Base-by-base conservation (phyloP, 169 alveolate genomes). In the Eimeria tenella region DNA sequence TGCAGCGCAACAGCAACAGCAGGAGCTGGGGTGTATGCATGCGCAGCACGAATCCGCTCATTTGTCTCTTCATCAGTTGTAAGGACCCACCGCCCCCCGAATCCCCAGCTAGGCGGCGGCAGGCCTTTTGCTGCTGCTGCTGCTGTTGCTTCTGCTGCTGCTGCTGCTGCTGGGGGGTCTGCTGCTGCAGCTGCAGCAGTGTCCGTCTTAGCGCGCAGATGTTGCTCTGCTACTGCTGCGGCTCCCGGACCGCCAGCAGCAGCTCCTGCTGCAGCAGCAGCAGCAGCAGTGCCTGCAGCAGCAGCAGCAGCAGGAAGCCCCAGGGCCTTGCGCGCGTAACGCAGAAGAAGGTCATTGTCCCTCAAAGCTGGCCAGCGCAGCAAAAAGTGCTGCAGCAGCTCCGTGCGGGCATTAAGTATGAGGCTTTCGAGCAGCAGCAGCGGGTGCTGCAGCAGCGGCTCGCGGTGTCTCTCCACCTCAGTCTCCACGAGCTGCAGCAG, bases 311-410 rank as follows among this genome's bases (percentile, higher is more conserved):
- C 79, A 55, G 86, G 91, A 5, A 93, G 82, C 23, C 82, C 60
- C n/a, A 93, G 91, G 5, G 95, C 96, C 75, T 93, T 95, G 4
- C 96, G 71, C 3, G 95, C 95, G 84, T 90, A 95, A 7, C 55
- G 93, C 15, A 95, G 89, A 13, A 95, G 86, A 65, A 95, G 93
- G 65, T 49, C 42, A 75, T 93, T 93, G 88, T 90, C 95, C 10
- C 96, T 92, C 25, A 89, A 83, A 50, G 70, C 79, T 3, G 96
- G 96, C 87, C 94, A 95, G 56, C 71, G 82, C 53, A 65, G 90
- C 74, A 95, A 60, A 93, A 95, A 95, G 52, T 73, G 86, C 60
- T 31, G 82, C 74, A 95, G 94, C 68, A 95, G 74, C 62, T 92
- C 95, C 3, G 89, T 89, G 19, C 95, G 49, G 19, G 88, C 90